phyloP scores from a whole-genome alignment of 805 yeast species.

The Metschnikowia noctiluminum region DNA sequence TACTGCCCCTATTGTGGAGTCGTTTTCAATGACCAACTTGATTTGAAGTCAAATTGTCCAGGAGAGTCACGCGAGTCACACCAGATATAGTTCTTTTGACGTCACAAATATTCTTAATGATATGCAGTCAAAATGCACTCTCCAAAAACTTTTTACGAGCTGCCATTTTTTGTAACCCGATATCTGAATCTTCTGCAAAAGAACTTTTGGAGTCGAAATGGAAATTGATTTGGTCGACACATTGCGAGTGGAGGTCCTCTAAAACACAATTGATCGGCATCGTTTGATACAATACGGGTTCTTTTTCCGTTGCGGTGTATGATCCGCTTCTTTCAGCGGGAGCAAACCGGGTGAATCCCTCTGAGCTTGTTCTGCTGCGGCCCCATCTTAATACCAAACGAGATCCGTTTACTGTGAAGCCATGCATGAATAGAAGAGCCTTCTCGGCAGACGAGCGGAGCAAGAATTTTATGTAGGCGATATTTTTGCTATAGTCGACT shows the following conservation, averaged over 20 bases:
- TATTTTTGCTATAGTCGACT: slow-evolving; percentile 18
- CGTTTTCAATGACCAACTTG: slow-evolving; percentile 6
- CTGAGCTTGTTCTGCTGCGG: slow-evolving; percentile 12
- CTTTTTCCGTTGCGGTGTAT: slow-evolving; percentile 14
- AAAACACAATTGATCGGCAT: slow-evolving; percentile 19
- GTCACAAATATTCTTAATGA: too few relatives aligned
- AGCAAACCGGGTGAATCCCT: slow-evolving; percentile 6
- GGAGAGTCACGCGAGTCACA: slow-evolving; percentile 8
- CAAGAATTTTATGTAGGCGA: slow-evolving; percentile 27
- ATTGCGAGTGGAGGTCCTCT: slow-evolving; percentile 14
- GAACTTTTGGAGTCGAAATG: slow-evolving; percentile 17
- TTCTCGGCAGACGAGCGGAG: slow-evolving; percentile 35
- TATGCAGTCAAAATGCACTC: slow-evolving; percentile 7
- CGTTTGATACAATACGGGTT: slow-evolving; percentile 22
- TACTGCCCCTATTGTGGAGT: slow-evolving; percentile 18
- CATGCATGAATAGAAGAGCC: slow-evolving; percentile 35
- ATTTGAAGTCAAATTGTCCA: slow-evolving; percentile 15
- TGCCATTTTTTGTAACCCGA: slow-evolving; percentile 4
- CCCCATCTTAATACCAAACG: slow-evolving; percentile 34
- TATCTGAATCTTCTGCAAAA: slow-evolving; percentile 18
- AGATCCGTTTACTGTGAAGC: slow-evolving; percentile 27
- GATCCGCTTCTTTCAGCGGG: slow-evolving; percentile 10
- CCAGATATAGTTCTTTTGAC: background rate
- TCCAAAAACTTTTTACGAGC: slow-evolving; percentile 7
- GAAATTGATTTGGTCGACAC: slow-evolving; percentile 12